These are phyloP conservation scores for Aeschynomene evenia DNA, from an alignment of 306 rosid species.

Conservation along the genomic window DNA sequence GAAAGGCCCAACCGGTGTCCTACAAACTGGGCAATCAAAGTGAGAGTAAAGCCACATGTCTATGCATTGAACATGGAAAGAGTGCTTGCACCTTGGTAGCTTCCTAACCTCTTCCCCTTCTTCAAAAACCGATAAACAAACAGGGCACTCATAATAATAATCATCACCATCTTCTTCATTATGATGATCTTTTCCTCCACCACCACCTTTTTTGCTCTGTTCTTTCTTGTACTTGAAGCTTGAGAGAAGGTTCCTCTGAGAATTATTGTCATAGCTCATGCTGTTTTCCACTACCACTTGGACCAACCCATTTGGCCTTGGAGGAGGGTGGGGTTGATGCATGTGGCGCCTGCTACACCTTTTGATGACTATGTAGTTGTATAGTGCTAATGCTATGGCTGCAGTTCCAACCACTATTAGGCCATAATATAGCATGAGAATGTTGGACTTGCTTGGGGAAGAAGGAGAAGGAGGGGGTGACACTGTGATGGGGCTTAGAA, in stretches of 20 bases:
- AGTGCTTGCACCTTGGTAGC: constrained; percentile 65
- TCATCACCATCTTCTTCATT: neutral
- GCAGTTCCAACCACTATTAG: constrained; percentile 59
- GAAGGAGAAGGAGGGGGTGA: constrained; percentile 36
- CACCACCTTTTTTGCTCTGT: neutral
- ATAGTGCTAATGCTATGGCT: constrained; percentile 47
- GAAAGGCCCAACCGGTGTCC: constrained; percentile 42
- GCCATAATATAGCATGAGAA: constrained; percentile 63
- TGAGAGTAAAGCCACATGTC: constrained; percentile 91
- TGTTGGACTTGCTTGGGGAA: constrained; percentile 32
- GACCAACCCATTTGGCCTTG: neutral
- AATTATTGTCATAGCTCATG: constrained; percentile 34
- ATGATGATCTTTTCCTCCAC: neutral
- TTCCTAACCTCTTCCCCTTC: constrained; percentile 78
- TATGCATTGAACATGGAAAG: constrained; percentile 67
- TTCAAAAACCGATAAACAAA: constrained; percentile 73
- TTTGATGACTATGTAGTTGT: constrained; percentile 53
- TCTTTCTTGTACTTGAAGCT: constrained; percentile 71
- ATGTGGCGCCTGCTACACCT: constrained; percentile 36
- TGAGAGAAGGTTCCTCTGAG: constrained; percentile 33
- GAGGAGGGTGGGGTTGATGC: neutral
- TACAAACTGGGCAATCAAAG: constrained; percentile 79
- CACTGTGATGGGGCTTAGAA: constrained; percentile 5
- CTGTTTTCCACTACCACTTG: constrained; percentile 23
- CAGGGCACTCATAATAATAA: constrained; percentile 48